These are phyloP conservation scores for Candida sanyiensis DNA, from an alignment of 805 yeast species.

Conservation along the genomic window DNA sequence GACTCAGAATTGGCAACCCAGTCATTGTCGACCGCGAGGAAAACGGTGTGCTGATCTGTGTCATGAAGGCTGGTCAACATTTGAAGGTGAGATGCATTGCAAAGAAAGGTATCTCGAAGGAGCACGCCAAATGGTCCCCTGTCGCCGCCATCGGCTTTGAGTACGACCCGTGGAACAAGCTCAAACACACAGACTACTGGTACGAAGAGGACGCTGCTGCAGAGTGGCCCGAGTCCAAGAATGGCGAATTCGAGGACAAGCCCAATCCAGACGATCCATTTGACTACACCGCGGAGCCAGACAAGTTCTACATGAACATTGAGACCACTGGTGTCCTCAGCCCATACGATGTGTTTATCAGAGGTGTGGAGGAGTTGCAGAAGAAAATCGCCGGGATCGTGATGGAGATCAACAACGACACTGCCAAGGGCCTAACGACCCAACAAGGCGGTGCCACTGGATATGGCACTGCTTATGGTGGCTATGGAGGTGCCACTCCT, in stretches of 20 bases:
- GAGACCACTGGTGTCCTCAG: slow-evolving; percentile 89
- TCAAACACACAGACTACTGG: slow-evolving; percentile 95
- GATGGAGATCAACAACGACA: slow-evolving; percentile 48
- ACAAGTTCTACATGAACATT: slow-evolving; percentile 77
- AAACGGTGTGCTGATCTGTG: slow-evolving; percentile 87
- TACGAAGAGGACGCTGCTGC: slow-evolving; percentile 79
- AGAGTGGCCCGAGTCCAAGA: slow-evolving; percentile 91
- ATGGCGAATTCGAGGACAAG: slow-evolving; percentile 94
- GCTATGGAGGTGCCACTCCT: slow-evolving; percentile 24
- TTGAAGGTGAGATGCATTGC: slow-evolving; percentile 87
- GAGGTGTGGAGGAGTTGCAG: slow-evolving; percentile 81
- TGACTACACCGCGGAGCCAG: slow-evolving; percentile 79
- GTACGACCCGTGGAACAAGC: slow-evolving; percentile 98
- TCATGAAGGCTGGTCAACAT: slow-evolving; percentile 89
- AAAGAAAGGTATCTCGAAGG: slow-evolving; percentile 94
- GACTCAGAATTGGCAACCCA: slow-evolving; percentile 67
- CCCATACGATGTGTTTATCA: slow-evolving; percentile 82
- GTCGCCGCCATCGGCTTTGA: slow-evolving; percentile 94
- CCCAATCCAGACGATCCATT: slow-evolving; percentile 83
- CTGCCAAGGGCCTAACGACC: slow-evolving; percentile 24
- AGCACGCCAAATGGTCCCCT: slow-evolving; percentile 98
- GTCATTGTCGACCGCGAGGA: slow-evolving; percentile 70
- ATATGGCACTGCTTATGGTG: slow-evolving; percentile 7
- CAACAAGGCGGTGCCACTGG: slow-evolving; percentile 16
- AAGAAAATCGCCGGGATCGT: slow-evolving; percentile 86